Evolutionary conservation across 2,329 filamentous ascomycete species (phyloP).

Genomic region (Lasiodiplodia sp.): DNA sequence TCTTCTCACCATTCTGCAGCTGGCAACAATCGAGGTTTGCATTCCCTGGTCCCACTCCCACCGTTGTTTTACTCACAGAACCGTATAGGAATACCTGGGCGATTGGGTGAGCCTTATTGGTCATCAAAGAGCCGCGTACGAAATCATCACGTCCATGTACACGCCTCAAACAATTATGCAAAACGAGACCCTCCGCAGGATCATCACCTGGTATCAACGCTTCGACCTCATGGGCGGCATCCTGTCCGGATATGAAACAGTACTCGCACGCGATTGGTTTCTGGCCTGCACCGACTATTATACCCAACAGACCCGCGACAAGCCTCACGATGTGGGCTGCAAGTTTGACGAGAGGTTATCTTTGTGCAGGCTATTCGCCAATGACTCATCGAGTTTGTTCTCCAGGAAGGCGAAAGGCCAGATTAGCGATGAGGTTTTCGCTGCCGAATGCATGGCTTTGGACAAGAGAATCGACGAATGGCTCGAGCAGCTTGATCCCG

Average conservation of each 20-base stretch:
- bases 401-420: slow-evolving; percentile 70
- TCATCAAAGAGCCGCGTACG: slow-evolving; percentile 87
- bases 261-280: slow-evolving; percentile 82
- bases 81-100: slow-evolving; percentile 81
- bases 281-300: slow-evolving; percentile 69
- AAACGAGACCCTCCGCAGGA: slow-evolving; percentile 73
- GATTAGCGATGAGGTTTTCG: slow-evolving; percentile 70
- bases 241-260: slow-evolving; percentile 78
- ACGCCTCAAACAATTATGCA: slow-evolving; percentile 77
- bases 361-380: slow-evolving; percentile 73
- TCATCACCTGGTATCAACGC: slow-evolving; percentile 87
- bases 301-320: slow-evolving; percentile 61
- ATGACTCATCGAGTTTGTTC: slow-evolving; percentile 82
- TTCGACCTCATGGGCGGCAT: slow-evolving; percentile 87
- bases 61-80: slow-evolving; percentile 28
- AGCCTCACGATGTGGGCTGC: slow-evolving; percentile 70
- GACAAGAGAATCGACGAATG: slow-evolving; percentile 52
- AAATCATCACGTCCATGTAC: slow-evolving; percentile 79
- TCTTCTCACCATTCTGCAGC: slow-evolving; percentile 85
- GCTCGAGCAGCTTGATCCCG: slow-evolving; percentile 63
- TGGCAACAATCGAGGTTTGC: slow-evolving; percentile 89
- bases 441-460: slow-evolving; percentile 61
- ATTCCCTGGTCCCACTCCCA: slow-evolving; percentile 9
- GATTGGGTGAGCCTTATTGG: slow-evolving; percentile 95
- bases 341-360: slow-evolving; percentile 73